phyloP scores from a whole-genome alignment of 192 early-diverging fungal genomes.

The Geranomyces variabilis region DNA sequence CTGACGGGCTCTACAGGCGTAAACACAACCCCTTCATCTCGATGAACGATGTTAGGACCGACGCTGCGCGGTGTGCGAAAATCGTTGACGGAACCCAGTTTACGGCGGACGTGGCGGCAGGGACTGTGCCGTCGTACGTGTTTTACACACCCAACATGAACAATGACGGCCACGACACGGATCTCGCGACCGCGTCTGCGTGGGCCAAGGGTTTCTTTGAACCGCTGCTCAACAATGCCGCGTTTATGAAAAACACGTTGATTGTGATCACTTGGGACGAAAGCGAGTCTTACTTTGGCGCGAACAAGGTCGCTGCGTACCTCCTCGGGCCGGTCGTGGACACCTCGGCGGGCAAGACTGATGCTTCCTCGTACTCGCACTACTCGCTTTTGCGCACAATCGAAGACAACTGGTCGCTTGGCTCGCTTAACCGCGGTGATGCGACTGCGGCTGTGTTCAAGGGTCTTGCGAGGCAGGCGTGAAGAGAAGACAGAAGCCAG shows the following conservation, averaged over 20 bases:
- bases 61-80: slow-evolving; percentile 64
- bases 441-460: slow-evolving; percentile 30
- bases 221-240: slow-evolving; percentile 47
- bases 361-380: slow-evolving; percentile 66
- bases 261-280: slow-evolving; percentile 51
- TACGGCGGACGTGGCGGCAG: slow-evolving; percentile 53
- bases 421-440: slow-evolving; percentile 61
- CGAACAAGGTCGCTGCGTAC: slow-evolving; percentile 37
- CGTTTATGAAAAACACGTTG: slow-evolving; percentile 46
- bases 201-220: slow-evolving; percentile 65
- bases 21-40: slow-evolving; percentile 77
- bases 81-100: slow-evolving; percentile 63
- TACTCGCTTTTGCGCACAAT: slow-evolving; percentile 66
- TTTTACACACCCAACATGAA: slow-evolving; percentile 70
- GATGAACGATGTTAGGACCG: slow-evolving; percentile 53
- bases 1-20: slow-evolving; percentile 34
- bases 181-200: slow-evolving; percentile 20
- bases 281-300: slow-evolving; percentile 16
- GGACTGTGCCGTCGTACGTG: slow-evolving; percentile 56
- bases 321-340: slow-evolving; percentile 31
- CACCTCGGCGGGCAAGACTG: slow-evolving; percentile 33
- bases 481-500: no score
- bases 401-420: slow-evolving; percentile 69
- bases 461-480: no score
- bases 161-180: slow-evolving; percentile 47